Base-by-base conservation (phyloP, 306 rosid genomes). In the Senna tora region DNA sequence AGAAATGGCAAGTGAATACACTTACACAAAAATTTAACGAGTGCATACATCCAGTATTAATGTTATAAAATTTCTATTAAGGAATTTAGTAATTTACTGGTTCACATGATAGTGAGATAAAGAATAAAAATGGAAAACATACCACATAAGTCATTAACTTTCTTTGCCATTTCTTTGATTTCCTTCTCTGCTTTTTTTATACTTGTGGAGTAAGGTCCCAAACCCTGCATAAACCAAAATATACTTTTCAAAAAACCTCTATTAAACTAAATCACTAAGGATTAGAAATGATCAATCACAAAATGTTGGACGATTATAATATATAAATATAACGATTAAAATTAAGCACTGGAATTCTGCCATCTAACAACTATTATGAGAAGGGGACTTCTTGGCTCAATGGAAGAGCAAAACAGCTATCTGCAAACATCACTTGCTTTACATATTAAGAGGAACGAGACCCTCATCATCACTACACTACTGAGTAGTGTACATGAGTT, bases 161-260 rank as follows among this genome's bases (percentile, higher is more conserved):
- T 89, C 87, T 95, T 95, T 6, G 97, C 99, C 99, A 86, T 87
- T 5, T 88, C 99, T 81, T 95, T 95, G 34, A 95, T 90, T 79
- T 95, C 99, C 79, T 91, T 95, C 82, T 95, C 99, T 6, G 38
- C 91, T 60, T 88, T 87, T 84, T 95, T 95, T 42, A 91, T 95
- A 70, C 83, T 82, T 5, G 85, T 84, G 51, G 97, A 91, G 55
- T 95, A 95, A 30, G 99, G 99, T 43, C 99, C 99, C 67, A 95
- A 90, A 5, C 99, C 99, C 99, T 95, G 90, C 72, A 51, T 0
- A 75, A 28, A 53, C 71, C 81, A 74, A 33, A 57, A 42, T 28
- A 16, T 32, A 46, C 50, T 22, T 51, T 19, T 62, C 5, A 62
- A 39, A 45, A 2, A 7, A 57, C 13, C 28, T 56, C 32, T 5